Evolutionary conservation across 805 yeast species (phyloP).

Genomic region (Suhomyces vadensis): DNA sequence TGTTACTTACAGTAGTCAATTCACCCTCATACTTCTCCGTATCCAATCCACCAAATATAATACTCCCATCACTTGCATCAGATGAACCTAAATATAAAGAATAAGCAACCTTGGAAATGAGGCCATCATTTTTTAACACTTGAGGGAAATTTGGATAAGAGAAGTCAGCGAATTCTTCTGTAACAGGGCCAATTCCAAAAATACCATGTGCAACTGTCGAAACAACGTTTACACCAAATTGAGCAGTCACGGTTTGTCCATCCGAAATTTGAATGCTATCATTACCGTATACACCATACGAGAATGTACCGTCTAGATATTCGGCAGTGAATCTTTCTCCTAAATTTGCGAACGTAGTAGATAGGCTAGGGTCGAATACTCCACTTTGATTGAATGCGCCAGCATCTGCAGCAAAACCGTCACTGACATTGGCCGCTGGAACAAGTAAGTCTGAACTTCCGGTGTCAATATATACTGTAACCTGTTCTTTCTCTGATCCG

Average conservation of each 20-base stretch:
- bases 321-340: constrained; percentile 41
- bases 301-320: constrained; percentile 51
- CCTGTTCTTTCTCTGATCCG: constrained; percentile 30
- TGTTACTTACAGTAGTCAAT: no score
- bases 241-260: constrained; percentile 47
- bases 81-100: constrained; percentile 58
- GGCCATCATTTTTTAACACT: constrained; percentile 32
- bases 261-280: constrained; percentile 60
- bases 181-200: constrained; percentile 69
- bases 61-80: constrained; percentile 47
- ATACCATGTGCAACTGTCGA: constrained; percentile 49
- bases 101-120: constrained; percentile 49
- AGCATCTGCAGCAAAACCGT: no score
- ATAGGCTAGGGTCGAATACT: constrained; percentile 44
- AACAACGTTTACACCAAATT: constrained; percentile 72
- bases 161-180: constrained; percentile 60
- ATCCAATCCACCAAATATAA: constrained; percentile 74
- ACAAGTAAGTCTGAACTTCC: constrained; percentile 47
- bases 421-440: no score
- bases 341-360: constrained; percentile 45
- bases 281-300: constrained; percentile 55
- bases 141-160: constrained; percentile 41
- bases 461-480: constrained; percentile 39
- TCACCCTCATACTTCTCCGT: constrained; percentile 58
- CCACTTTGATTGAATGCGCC: constrained; percentile 38